phyloP scores from a whole-genome alignment of 768 basidiomycete genomes.

The Mycena leptocephala region DNA sequence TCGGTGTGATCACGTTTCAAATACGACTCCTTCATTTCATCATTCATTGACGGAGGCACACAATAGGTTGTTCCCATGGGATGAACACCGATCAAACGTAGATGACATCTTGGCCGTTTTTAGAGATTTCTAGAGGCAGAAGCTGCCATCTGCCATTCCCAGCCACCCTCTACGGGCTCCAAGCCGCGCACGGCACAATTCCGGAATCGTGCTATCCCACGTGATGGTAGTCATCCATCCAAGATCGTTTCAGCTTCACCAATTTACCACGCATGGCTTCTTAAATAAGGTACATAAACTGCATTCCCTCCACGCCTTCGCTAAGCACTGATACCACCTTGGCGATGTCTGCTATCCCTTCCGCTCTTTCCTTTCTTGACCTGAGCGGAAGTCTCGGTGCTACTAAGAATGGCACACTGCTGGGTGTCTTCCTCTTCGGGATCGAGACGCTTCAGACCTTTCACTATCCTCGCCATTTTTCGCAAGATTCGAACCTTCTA shows the following conservation, averaged over 20 bases:
- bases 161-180: no score
- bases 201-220: background rate
- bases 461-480: no score
- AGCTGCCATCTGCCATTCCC: background rate
- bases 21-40: background rate
- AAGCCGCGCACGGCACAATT: background rate
- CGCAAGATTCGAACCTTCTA: no score
- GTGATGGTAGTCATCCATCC: background rate
- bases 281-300: background rate
- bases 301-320: no score
- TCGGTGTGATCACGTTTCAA: background rate
- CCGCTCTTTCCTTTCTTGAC: background rate
- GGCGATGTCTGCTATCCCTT: background rate
- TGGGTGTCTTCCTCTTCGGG: no score
- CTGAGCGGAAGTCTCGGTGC: background rate
- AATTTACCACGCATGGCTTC: background rate
- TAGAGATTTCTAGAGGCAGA: background rate
- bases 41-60: background rate
- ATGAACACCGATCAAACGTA: background rate
- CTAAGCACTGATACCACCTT: background rate
- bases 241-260: background rate
- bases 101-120: background rate
- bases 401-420: background rate
- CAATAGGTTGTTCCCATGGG: background rate
- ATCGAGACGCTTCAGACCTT: no score